phyloP scores from a whole-genome alignment of 75 land plant species.

The Picea glauca region DNA sequence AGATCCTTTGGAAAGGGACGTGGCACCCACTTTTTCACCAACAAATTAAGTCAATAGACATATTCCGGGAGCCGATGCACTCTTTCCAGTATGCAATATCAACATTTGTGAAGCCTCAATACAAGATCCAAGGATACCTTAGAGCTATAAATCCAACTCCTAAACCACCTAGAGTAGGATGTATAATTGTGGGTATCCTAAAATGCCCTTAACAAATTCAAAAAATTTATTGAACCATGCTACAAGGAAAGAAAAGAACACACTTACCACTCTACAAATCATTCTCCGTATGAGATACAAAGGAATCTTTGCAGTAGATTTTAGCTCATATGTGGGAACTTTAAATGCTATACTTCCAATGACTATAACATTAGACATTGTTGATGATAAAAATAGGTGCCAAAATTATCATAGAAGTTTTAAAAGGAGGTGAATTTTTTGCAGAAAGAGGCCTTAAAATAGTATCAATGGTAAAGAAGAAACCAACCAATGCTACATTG shows the following conservation, averaged over 20 bases:
- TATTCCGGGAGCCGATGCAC: conserved; percentile 93
- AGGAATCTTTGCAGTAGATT: conserved; percentile 62
- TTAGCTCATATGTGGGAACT: no score
- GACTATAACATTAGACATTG: no score
- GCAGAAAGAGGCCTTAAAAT: no score
- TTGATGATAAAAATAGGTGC: no score
- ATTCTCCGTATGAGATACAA: conserved; percentile 89
- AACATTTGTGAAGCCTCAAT: conserved; percentile 99
- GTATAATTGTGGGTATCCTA: conserved; percentile 77
- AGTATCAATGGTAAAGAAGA: no score
- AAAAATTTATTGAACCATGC: conserved; percentile 76
- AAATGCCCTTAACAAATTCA: conserved; percentile 63
- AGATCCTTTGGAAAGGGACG: conserved; percentile 95
- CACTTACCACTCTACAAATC: conserved; percentile 96
- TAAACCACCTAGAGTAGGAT: conserved; percentile 93
- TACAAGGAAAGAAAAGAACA: conserved; percentile 78
- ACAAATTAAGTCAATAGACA: conserved; percentile 81
- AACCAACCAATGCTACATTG: no score
- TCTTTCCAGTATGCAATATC: conserved; percentile 94
- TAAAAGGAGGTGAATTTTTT: no score
- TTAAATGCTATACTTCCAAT: no score
- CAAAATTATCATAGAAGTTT: no score
- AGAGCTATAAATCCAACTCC: conserved; percentile 89
- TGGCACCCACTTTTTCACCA: conserved; percentile 89
- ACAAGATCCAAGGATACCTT: conserved; percentile 86